A percentile compares a stretch with the other conserved stretches of the same genome.
Conservation (phyloP, 2,329 filamentous ascomycete species). For the Hypoxylon sp. region DNA sequence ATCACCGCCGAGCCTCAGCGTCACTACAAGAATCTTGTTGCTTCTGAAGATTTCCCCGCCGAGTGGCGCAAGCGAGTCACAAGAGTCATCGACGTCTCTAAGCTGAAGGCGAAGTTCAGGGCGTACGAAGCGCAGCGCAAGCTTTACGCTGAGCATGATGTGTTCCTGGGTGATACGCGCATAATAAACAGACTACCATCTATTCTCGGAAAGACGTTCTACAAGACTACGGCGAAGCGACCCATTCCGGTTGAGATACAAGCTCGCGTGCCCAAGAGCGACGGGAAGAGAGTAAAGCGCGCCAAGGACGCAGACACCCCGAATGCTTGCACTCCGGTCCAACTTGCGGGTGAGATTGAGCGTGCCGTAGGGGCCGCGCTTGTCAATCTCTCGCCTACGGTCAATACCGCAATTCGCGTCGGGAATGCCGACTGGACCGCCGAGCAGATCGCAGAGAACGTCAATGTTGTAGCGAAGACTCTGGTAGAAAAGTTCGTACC, state of each 20-base stretch:
- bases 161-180: conserved; percentile 93
- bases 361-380: conserved; percentile 81
- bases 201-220: conserved; percentile 91
- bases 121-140: conserved; percentile 89
- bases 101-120: conserved; percentile 85
- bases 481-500: conserved; percentile 85
- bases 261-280: conserved; percentile 70
- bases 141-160: conserved; percentile 85
- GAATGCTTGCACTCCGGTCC: conserved; percentile 67
- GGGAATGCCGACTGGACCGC: conserved; percentile 80
- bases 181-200: conserved; percentile 80
- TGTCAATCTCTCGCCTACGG: conserved; percentile 81
- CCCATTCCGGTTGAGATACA: conserved; percentile 85
- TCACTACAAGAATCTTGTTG: conserved; percentile 86
- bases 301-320: conserved; percentile 60
- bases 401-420: conserved; percentile 84
- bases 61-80: conserved; percentile 76
- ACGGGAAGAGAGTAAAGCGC: conserved; percentile 69
- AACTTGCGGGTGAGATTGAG: conserved; percentile 84
- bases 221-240: conserved; percentile 83
- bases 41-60: conserved; percentile 76
- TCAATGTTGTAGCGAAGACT: conserved; percentile 75
- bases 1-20: conserved; percentile 77
- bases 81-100: conserved; percentile 82
- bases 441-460: conserved; percentile 83